Evolutionary conservation across 73 alveolate species (phyloP).

Genomic region (Uronychia setigera): DNA sequence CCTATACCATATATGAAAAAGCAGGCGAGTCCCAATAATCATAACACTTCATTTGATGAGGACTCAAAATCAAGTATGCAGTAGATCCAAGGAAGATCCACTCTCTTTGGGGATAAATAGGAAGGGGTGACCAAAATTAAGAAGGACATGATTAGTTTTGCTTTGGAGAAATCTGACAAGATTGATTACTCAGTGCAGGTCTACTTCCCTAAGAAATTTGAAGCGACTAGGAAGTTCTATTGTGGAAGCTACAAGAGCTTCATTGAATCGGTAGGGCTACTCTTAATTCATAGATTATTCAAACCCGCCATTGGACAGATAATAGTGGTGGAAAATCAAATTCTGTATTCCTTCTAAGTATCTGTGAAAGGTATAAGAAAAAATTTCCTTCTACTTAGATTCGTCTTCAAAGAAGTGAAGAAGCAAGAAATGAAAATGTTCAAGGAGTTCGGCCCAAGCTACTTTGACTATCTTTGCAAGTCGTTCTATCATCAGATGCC

Average conservation of each 20-base stretch:
- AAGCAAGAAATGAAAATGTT: slow-evolving; percentile 56
- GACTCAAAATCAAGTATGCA: neutral
- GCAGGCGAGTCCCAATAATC: neutral
- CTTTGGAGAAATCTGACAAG: slow-evolving; percentile 12
- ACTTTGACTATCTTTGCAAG: slow-evolving; percentile 63
- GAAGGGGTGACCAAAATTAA: neutral
- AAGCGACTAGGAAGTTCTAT: slow-evolving; percentile 46
- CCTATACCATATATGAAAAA: neutral
- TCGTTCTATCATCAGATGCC: slow-evolving; percentile 55
- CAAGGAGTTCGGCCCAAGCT: slow-evolving; percentile 48
- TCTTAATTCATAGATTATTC: neutral
- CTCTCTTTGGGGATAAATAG: neutral
- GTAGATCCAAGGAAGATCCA: neutral
- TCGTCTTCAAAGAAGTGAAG: slow-evolving; percentile 48
- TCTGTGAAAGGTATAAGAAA: slow-evolving; percentile 20
- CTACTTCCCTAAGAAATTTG: slow-evolving; percentile 56
- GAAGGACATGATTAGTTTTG: neutral
- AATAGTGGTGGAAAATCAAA: slow-evolving; percentile 59
- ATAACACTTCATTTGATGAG: neutral
- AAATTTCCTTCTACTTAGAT: slow-evolving; percentile 22
- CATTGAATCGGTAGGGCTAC: slow-evolving; percentile 18
- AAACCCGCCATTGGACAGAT: slow-evolving; percentile 36
- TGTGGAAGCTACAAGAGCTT: slow-evolving; percentile 38
- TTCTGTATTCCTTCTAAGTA: neutral
- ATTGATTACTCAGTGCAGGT: slow-evolving; percentile 35